Conservation (phyloP, 2,329 filamentous ascomycete species). For the Clarireedia hainanense region DNA sequence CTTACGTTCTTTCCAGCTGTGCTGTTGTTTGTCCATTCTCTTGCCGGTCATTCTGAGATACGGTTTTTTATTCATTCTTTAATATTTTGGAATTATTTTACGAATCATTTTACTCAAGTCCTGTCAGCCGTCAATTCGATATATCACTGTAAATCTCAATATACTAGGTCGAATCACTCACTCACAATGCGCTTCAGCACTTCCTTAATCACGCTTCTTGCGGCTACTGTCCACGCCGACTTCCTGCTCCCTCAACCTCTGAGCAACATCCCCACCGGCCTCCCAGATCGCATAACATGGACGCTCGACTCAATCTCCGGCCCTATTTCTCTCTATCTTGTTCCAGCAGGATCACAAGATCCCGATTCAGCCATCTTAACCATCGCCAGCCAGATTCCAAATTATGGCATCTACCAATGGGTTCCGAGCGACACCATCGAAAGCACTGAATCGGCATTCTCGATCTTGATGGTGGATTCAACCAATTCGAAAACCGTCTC, state of each 20-base stretch:
- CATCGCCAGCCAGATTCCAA: neutral
- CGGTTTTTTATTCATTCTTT: neutral
- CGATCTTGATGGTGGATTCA: neutral
- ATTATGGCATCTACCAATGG: neutral
- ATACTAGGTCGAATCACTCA: neutral
- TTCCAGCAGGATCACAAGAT: neutral
- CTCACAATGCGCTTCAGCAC: neutral
- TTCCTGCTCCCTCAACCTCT: neutral
- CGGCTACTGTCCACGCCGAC: neutral
- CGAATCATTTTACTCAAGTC: neutral
- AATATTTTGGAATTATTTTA: neutral
- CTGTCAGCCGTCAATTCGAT: too few species aligned
- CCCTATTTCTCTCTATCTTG: constrained; percentile 3
- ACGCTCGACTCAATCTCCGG: neutral
- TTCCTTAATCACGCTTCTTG: neutral
- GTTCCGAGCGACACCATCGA: neutral
- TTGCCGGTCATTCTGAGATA: neutral
- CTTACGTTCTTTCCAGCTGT: neutral
- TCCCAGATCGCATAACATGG: neutral
- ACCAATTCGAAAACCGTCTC: neutral
- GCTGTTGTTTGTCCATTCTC: neutral
- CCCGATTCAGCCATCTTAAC: neutral
- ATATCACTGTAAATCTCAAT: neutral
- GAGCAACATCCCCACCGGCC: neutral
- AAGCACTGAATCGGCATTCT: neutral